These are phyloP conservation scores for Tylopilus intermedius DNA, from an alignment of 768 basidiomycete genomes.

Conservation along the genomic window DNA sequence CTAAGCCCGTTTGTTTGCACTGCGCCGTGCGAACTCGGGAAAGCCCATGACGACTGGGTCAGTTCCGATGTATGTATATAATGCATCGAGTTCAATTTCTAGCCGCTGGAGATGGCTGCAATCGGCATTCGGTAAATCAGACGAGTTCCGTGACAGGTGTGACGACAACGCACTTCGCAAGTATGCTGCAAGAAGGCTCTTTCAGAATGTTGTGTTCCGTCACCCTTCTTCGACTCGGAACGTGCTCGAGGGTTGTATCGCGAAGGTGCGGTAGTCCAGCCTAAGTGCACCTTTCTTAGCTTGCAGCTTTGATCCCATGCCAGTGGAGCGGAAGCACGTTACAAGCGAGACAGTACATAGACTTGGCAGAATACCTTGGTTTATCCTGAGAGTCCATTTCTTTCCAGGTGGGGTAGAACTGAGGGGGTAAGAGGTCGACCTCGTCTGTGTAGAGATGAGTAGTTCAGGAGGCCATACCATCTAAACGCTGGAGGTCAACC, in stretches of 20 bases:
- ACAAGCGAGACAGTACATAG: conserved; percentile 39
- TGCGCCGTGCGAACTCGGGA: conserved; percentile 10
- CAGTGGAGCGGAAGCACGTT: conserved; percentile 24
- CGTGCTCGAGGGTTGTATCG: conserved; percentile 13
- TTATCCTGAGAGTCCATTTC: conserved; percentile 5
- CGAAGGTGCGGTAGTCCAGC: neutral
- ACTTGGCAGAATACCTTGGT: conserved; percentile 36
- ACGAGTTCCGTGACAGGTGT: neutral
- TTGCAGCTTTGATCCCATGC: too few relatives aligned
- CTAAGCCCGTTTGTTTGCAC: conserved; percentile 12
- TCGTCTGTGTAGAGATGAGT: conserved; percentile 33
- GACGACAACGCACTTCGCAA: conserved; percentile 12
- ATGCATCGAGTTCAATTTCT: conserved; percentile 22
- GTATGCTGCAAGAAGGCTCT: conserved; percentile 20
- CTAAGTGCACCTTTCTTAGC: too few relatives aligned
- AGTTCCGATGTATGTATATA: conserved; percentile 17
- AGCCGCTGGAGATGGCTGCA: conserved; percentile 16
- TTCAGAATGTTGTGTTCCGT: conserved; percentile 21
- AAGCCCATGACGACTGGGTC: conserved; percentile 9
- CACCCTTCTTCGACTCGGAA: conserved; percentile 9
- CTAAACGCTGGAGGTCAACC: conserved; percentile 19
- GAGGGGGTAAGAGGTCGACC: conserved; percentile 29
- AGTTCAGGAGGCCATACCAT: conserved; percentile 37
- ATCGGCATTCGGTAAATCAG: neutral
- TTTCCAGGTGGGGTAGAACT: conserved; percentile 7